phyloP scores from a whole-genome alignment of 1,284 basidiomycete genomes.

The Stereum hirsutum region DNA sequence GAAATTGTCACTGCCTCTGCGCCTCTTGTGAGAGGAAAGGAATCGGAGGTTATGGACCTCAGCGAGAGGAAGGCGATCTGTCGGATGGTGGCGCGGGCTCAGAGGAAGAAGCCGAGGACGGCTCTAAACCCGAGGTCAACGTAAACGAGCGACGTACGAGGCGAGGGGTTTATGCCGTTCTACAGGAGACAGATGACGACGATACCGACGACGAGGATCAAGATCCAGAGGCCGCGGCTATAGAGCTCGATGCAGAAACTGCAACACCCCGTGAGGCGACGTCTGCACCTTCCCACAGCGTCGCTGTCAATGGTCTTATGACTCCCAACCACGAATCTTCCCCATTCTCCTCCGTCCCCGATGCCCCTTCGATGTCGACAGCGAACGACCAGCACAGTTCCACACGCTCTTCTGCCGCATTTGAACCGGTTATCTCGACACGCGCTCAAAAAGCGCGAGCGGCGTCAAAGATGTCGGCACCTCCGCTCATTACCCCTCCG shows the following conservation, averaged over 20 bases:
- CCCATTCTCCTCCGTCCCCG: neutral
- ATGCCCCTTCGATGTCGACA: slow-evolving; percentile 5
- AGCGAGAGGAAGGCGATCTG: slow-evolving; percentile 36
- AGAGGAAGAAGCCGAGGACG: slow-evolving; percentile 24
- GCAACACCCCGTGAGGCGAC: slow-evolving; percentile 15
- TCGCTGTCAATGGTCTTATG: slow-evolving; percentile 20
- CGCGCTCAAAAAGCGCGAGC: slow-evolving; percentile 42
- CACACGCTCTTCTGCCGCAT: slow-evolving; percentile 19
- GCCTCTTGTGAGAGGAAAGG: slow-evolving; percentile 79
- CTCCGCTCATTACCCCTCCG: slow-evolving; percentile 25
- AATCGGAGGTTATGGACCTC: slow-evolving; percentile 65
- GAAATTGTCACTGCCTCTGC: slow-evolving; percentile 83
- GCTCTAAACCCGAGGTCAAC: slow-evolving; percentile 28
- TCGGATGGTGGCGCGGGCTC: slow-evolving; percentile 21
- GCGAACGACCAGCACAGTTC: slow-evolving; percentile 1
- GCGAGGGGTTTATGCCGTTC: slow-evolving; percentile 66
- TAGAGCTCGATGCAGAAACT: slow-evolving; percentile 16
- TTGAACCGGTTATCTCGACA: slow-evolving; percentile 49
- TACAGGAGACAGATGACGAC: slow-evolving; percentile 19
- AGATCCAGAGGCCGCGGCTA: slow-evolving; percentile 36
- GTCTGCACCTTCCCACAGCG: slow-evolving; percentile 10
- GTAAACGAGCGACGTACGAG: slow-evolving; percentile 69
- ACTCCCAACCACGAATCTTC: slow-evolving; percentile 23
- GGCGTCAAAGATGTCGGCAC: slow-evolving; percentile 10
- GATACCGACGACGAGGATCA: slow-evolving; percentile 32